A percentile compares a stretch with the other conserved stretches of the same genome.
These are phyloP conservation scores for Cutaneotrichosporon mucoides DNA, from an alignment of 1,284 basidiomycete genomes.

Conservation along the genomic window DNA sequence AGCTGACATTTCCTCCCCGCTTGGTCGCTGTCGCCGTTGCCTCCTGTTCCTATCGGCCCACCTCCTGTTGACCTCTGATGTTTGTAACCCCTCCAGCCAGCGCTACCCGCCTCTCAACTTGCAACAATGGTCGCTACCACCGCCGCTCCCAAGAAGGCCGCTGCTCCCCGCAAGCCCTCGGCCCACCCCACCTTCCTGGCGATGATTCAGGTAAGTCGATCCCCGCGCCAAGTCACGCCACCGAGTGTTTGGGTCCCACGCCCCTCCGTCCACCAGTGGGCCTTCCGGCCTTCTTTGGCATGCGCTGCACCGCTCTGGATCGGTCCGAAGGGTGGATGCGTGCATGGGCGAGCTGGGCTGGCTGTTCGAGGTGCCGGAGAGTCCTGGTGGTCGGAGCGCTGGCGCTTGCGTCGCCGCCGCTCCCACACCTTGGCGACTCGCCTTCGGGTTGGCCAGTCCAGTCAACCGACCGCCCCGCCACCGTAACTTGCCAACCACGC, in stretches of 20 bases:
- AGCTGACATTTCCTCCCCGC: slow-evolving; percentile 10
- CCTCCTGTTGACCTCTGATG: not conserved
- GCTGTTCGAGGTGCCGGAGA: not conserved
- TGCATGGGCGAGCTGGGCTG: not conserved
- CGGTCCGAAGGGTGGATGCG: not conserved
- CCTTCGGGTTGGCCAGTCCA: not conserved
- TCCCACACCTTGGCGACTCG: not conserved
- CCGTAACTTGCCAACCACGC: not conserved
- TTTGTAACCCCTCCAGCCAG: not conserved
- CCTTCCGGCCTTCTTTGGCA: too few species aligned
- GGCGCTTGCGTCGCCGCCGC: not conserved
- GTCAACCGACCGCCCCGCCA: not conserved
- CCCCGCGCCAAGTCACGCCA: not conserved
- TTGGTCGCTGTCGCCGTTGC: slow-evolving; percentile 4
- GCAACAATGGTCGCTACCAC: slow-evolving; percentile 41
- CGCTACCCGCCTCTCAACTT: not conserved
- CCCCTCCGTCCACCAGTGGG: not conserved
- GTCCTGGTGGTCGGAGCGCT: not conserved
- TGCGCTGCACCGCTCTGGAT: too few species aligned
- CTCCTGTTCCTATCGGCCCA: not conserved
- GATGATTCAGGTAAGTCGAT: slow-evolving; percentile 51
- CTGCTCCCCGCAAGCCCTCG: slow-evolving; percentile 35
- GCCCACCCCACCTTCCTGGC: slow-evolving; percentile 50
- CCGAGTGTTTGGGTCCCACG: not conserved
- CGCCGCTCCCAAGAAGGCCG: slow-evolving; percentile 38